Base-by-base conservation (phyloP, 371 early-diverging fungal genomes). In the Mortierella sp. region DNA sequence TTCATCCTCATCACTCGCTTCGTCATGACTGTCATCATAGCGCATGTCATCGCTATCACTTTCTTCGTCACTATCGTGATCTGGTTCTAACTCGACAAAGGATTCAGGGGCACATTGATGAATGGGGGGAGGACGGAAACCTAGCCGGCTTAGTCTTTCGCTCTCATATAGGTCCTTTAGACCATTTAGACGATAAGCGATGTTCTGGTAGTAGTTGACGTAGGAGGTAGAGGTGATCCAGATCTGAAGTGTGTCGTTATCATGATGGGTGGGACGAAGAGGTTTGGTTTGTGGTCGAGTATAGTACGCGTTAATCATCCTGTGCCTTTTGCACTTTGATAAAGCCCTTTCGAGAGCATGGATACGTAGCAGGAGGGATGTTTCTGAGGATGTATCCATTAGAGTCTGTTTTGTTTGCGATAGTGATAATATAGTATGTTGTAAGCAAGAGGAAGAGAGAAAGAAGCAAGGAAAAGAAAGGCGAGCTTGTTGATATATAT, bases 221-320 rank as follows among this genome's bases (percentile, higher is more conserved):
- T 59, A 59, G 59, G 59, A 59, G n/a, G 6, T 59, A 9, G 59
- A 59, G n/a, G 33, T n/a, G 40, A 59, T 59, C 59, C 59, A 59
- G 10, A 59, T 59, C 9, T 33, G 33, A 3, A 59, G 59, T 19
- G 59, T 59, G 16, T 59, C 59, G 28, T 24, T 59, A 15, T 59
- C 38, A 9, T 59, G 33, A 22, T 59, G 33, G 8, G 33, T 40
- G n/a, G 40, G 59, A 3, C 16, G 38, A 4, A 10, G 33, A 59
- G 59, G 59, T 59, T 59, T 59, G 33, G 59, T 59, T 8, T 59
- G 40, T 10, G 40, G 33, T 32, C 40, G 33, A 59, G 59, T 33
- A 36, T 59, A 59, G 9, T 38, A 24, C 4, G 13, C 55, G 22
- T 55, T 24, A 7, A 55, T 24, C 55, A 55, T 55, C 4, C 55